A percentile compares a stretch with the other conserved stretches of the same genome.
Conservation (phyloP, 306 rosid species). For the Corylus americana region DNA sequence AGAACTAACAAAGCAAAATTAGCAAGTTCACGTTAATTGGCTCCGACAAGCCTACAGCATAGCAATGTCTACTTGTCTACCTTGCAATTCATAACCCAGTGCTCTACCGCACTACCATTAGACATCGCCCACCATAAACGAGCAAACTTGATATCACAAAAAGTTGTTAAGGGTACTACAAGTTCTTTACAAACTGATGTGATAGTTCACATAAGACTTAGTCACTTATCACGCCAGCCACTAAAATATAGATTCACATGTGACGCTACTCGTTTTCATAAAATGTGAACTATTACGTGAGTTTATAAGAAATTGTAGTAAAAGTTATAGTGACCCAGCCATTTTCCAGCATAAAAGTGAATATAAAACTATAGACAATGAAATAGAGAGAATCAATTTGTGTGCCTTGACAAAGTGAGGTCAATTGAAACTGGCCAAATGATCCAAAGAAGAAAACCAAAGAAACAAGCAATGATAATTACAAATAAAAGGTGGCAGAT, state of each 20-base stretch:
- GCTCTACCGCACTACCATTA: too few species aligned
- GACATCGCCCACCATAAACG: neutral
- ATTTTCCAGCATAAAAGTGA: neutral
- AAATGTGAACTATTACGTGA: too few species aligned
- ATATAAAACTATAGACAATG: neutral
- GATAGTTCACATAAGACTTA: too few species aligned
- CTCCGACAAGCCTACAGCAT: conserved; percentile 25
- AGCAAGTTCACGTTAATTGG: conserved; percentile 30
- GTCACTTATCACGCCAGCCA: too few species aligned
- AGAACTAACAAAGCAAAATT: conserved; percentile 18
- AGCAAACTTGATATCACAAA: conserved; percentile 2
- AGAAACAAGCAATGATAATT: neutral
- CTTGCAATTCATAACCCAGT: conserved; percentile 8
- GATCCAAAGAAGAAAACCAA: neutral
- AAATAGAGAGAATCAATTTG: neutral
- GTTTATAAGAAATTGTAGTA: too few species aligned
- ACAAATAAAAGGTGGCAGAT: neutral
- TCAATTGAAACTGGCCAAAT: neutral
- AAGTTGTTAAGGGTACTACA: neutral
- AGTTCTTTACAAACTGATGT: too few species aligned
- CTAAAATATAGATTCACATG: too few species aligned
- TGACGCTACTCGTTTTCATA: too few species aligned
- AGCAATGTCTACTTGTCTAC: conserved; percentile 28
- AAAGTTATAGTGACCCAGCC: too few species aligned
- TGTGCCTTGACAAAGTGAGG: neutral